phyloP scores from a whole-genome alignment of 2,329 filamentous ascomycete genomes.

The Fusarium sacchari region DNA sequence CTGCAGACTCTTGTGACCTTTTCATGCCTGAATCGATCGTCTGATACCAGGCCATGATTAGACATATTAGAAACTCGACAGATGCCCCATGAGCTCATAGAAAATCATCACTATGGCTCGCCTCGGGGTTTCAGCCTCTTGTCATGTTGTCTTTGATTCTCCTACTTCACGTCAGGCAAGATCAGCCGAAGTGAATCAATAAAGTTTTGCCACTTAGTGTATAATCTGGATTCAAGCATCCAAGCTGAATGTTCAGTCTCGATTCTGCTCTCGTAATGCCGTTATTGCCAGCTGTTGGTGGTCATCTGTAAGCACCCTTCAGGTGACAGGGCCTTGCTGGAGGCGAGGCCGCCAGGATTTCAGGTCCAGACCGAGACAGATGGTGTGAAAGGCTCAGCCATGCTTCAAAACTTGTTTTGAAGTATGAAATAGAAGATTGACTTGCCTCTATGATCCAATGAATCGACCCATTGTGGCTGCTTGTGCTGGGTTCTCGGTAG shows the following conservation, averaged over 20 bases:
- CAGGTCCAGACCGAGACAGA: neutral
- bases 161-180: neutral
- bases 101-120: neutral
- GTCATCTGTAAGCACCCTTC: neutral
- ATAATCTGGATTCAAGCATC: neutral
- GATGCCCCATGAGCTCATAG: neutral
- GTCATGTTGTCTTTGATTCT: neutral
- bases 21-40: neutral
- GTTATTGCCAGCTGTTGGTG: neutral
- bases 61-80: too few relatives aligned
- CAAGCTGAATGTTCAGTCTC: neutral
- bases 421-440: neutral
- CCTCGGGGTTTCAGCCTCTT: neutral
- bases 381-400: slow-evolving; percentile 4
- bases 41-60: too few relatives aligned
- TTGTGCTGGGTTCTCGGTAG: neutral
- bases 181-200: neutral
- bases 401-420: neutral
- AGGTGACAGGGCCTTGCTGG: neutral
- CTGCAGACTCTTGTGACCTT: neutral
- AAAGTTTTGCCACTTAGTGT: fast-evolving
- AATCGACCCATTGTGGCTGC: neutral
- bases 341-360: neutral
- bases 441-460: neutral
- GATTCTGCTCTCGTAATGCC: neutral